Evolutionary conservation across 352 stramenopile species (phyloP).

Genomic region (Pythium myriotylum): DNA sequence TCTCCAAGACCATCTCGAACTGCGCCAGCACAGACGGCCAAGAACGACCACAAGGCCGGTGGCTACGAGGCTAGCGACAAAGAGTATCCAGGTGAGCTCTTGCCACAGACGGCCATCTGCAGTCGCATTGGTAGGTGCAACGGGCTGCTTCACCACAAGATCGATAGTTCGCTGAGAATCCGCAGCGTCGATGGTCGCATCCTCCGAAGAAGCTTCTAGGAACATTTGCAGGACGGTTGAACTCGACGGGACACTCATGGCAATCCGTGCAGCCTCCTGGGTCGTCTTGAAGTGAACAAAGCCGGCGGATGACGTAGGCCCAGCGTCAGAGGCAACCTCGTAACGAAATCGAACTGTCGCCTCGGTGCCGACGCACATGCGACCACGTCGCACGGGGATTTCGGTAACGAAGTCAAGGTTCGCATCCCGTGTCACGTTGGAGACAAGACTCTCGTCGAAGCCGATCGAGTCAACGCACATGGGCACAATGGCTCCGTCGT

Average conservation of each 20-base stretch:
- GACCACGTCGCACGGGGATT: conserved; percentile 7
- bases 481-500: conserved; percentile 1
- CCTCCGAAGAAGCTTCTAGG: conserved; percentile 1
- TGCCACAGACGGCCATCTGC: conserved; percentile 34
- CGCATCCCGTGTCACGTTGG: conserved; percentile 9
- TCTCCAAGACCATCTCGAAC: conserved; percentile 9
- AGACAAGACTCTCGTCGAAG: conserved; percentile 3
- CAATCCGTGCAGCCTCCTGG: conserved; percentile 4
- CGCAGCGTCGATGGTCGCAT: neutral
- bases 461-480: conserved; percentile 16
- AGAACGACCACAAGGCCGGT: conserved; percentile 26
- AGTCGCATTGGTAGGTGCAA: neutral
- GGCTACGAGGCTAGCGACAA: conserved; percentile 3
- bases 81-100: conserved; percentile 23
- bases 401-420: neutral
- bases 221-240: conserved; percentile 9
- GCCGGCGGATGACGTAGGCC: neutral
- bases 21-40: conserved; percentile 21
- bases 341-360: conserved; percentile 10
- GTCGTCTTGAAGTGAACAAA: conserved; percentile 3
- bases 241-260: neutral
- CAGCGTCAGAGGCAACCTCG: neutral
- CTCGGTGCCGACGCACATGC: neutral
- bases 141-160: neutral
- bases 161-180: neutral